A percentile compares a stretch with the other conserved stretches of the same genome.
These are phyloP conservation scores for Xanthoconium separans DNA, from an alignment of 1,284 basidiomycete species.

Conservation along the genomic window DNA sequence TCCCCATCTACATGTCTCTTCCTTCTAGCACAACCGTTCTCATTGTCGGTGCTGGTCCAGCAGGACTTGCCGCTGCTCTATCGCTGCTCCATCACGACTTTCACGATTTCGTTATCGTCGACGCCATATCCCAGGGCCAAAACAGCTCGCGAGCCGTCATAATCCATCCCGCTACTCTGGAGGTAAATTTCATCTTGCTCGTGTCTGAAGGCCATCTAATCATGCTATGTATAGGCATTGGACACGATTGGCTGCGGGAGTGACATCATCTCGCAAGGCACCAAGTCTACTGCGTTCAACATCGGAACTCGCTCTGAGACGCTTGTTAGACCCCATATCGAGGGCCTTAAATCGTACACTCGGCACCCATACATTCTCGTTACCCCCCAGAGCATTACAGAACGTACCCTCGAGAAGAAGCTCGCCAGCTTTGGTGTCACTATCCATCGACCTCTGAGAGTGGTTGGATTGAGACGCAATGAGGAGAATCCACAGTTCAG, in stretches of 20 bases:
- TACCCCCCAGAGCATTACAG: conserved; percentile 47
- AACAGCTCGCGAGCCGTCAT: conserved; percentile 39
- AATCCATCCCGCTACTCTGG: conserved; percentile 45
- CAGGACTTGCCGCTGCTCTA: conserved; percentile 25
- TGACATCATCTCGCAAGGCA: conserved; percentile 37
- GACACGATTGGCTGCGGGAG: conserved; percentile 45
- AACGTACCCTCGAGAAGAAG: conserved; percentile 39
- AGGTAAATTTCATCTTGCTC: conserved; percentile 16
- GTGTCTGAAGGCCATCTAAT: neutral
- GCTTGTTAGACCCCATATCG: conserved; percentile 35
- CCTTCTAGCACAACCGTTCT: conserved; percentile 27
- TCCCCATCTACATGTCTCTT: conserved; percentile 17
- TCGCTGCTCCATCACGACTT: conserved; percentile 38
- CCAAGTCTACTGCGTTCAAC: conserved; percentile 28
- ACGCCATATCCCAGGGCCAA: conserved; percentile 31
- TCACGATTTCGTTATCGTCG: conserved; percentile 45
- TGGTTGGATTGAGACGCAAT: conserved; percentile 28
- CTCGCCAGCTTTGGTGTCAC: conserved; percentile 27
- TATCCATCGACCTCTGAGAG: conserved; percentile 21
- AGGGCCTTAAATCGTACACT: conserved; percentile 37
- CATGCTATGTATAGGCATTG: conserved; percentile 37
- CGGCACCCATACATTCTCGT: conserved; percentile 43
- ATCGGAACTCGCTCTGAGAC: conserved; percentile 33
- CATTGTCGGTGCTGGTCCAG: conserved; percentile 32
- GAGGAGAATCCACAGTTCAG: conserved; percentile 21